Percentiles rank a stretch among this genome's conserved stretches.
These are phyloP conservation scores for Perkinsela sp. DNA, from an alignment of 208 protist species.

Conservation along the genomic window DNA sequence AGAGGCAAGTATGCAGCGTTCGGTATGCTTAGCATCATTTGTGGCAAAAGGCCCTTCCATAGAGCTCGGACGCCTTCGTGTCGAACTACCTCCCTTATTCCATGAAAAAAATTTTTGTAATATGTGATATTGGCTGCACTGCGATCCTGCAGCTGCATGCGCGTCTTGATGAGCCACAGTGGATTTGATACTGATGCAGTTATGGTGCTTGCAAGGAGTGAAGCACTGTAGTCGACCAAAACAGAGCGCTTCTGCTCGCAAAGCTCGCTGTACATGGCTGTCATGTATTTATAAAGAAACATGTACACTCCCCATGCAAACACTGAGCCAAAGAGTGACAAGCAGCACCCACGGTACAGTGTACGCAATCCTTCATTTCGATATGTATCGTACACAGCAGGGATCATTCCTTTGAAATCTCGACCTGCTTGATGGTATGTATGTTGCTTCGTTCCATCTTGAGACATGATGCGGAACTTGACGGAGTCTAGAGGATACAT, in stretches of 20 bases:
- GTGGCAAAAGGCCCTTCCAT: slow-evolving; percentile 36
- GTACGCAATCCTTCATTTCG: slow-evolving; percentile 19
- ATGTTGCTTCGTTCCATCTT: neutral
- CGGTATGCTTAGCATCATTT: slow-evolving; percentile 34
- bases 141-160: slow-evolving; percentile 52
- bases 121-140: slow-evolving; percentile 12
- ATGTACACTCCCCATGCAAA: slow-evolving; percentile 51
- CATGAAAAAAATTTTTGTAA: slow-evolving; percentile 12
- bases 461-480: slow-evolving; percentile 2
- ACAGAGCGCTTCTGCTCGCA: neutral
- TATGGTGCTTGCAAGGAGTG: neutral
- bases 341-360: slow-evolving; percentile 30
- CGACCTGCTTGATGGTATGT: neutral
- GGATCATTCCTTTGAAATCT: neutral
- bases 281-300: slow-evolving; percentile 34
- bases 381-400: slow-evolving; percentile 11
- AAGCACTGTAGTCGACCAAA: neutral
- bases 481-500: slow-evolving; percentile 1
- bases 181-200: slow-evolving; percentile 20
- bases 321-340: slow-evolving; percentile 20
- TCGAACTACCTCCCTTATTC: slow-evolving; percentile 18
- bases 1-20: slow-evolving; percentile 43
- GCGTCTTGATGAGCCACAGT: slow-evolving; percentile 58
- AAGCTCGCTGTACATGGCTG: slow-evolving; percentile 1
- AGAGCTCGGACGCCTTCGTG: slow-evolving; percentile 21